Percentiles rank a stretch among this genome's conserved stretches.
phyloP scores from a whole-genome alignment of 345 rosid genomes.

The Brassica nigra region DNA sequence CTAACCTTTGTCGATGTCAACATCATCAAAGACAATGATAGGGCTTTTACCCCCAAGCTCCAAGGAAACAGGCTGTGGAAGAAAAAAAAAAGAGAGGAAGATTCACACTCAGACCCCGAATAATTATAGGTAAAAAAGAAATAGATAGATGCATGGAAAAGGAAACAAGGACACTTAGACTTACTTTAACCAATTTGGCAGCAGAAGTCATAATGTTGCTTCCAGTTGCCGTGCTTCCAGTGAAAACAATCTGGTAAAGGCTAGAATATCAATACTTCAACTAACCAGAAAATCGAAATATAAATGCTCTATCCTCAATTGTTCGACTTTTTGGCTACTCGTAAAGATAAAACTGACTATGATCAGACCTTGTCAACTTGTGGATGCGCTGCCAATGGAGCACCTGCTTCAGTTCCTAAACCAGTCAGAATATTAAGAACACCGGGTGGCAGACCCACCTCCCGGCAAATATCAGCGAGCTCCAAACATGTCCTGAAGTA shows the following conservation, averaged over 20 bases:
- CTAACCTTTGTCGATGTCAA: conserved; percentile 84
- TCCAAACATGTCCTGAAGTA: conserved; percentile 91
- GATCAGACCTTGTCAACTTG: conserved; percentile 79
- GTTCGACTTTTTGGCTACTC: conserved; percentile 24
- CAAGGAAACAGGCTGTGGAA: conserved; percentile 77
- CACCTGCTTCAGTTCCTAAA: conserved; percentile 97
- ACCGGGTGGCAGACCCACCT: conserved; percentile 95
- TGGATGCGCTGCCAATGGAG: conserved; percentile 92
- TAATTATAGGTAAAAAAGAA: conserved; percentile 1
- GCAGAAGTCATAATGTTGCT: conserved; percentile 82
- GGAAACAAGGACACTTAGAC: conserved; percentile 22
- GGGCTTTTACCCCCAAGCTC: conserved; percentile 99
- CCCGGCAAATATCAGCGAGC: conserved; percentile 85
- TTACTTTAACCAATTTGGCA: conserved; percentile 83
- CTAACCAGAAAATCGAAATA: background rate
- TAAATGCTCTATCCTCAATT: background rate
- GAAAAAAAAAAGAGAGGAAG: conserved; percentile 16
- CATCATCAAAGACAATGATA: conserved; percentile 87
- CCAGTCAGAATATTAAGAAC: conserved; percentile 92
- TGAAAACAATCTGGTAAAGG: conserved; percentile 72
- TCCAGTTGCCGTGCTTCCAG: conserved; percentile 94
- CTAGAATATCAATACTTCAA: conserved; percentile 24
- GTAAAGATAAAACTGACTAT: conserved; percentile 14
- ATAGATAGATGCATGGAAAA: conserved; percentile 20
- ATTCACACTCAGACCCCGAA: conserved; percentile 21